Base-by-base conservation (phyloP, 345 rosid species). In the Zanthoxylum bungeanum region DNA sequence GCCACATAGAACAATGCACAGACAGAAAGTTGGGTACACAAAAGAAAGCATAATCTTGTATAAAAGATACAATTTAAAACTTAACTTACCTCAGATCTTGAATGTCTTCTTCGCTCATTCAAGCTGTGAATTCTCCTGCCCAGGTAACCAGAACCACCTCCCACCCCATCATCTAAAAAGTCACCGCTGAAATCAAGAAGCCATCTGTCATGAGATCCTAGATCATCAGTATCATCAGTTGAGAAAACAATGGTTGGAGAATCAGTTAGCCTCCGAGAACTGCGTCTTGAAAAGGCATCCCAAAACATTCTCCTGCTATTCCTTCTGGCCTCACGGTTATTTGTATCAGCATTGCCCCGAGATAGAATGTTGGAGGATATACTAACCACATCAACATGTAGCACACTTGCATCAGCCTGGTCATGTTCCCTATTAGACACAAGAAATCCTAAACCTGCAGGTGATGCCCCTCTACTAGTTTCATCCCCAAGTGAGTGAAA, bases 41-140 rank as follows among this genome's bases (percentile, higher is more conserved):
- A 68, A 55, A 5, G 4, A 19, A 61, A 40, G 24, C 34, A 57
- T 52, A 52, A 65, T 34, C 58, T 58, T 36, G 9, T 24, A 27
- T 14, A 60, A 47, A 24, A 6, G 33, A 75, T 17, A 24, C 10
- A 11, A 50, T 60, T 30, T 39, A 50, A 73, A 53, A 17, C 49
- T 76, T 69, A 63, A 31, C 55, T 76, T 69, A 89, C 95, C 95
- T 86, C 90, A 53, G 86, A 86, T 81, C 92, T 83, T 1, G 85
- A 85, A 55, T 76, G 82, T 6, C 81, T 81, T 62, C 88, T 81
- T 70, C 75, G 87, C 68, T 79, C 83, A 81, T 78, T 80, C 66
- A 78, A 62, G 62, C 83, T 83, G 73, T 77, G 86, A 69, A 80
- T 67, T 79, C 91, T 83, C 63, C 87, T 75, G 61, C 83, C 78